phyloP scores from a whole-genome alignment of 1,284 basidiomycete species.

The Rhodotorula sp. region DNA sequence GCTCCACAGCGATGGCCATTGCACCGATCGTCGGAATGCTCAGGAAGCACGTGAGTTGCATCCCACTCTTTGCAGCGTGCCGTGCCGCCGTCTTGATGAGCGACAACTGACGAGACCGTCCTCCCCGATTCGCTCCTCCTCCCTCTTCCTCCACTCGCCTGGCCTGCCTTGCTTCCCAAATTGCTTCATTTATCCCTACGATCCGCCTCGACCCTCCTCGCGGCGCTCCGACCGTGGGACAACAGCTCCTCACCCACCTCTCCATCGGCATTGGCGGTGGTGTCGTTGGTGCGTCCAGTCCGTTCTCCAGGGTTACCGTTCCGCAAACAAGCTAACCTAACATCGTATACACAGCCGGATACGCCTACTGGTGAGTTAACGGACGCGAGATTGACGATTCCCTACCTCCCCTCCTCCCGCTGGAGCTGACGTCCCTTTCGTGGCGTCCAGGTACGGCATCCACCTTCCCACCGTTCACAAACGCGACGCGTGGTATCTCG shows the following conservation, averaged over 20 bases:
- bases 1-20: conserved; percentile 26
- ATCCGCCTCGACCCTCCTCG: background rate
- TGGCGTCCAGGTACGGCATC: background rate
- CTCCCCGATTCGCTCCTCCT: background rate
- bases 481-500: conserved; percentile 31
- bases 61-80: no score
- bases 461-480: conserved; percentile 28
- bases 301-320: background rate
- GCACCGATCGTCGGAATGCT: conserved; percentile 32
- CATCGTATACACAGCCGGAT: background rate
- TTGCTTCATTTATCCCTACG: background rate
- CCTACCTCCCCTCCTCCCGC: background rate
- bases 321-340: background rate
- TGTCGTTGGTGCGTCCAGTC: conserved; percentile 20
- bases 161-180: background rate
- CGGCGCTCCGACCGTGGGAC: background rate
- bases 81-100: background rate
- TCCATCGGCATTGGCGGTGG: conserved; percentile 36
- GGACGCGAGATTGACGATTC: background rate
- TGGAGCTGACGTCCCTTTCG: background rate
- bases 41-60: conserved; percentile 32
- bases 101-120: background rate
- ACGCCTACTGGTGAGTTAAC: conserved; percentile 5
- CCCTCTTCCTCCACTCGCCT: background rate
- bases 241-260: conserved; percentile 35